phyloP scores from a whole-genome alignment of 768 basidiomycete species.

The Ephemerocybe angulata region DNA sequence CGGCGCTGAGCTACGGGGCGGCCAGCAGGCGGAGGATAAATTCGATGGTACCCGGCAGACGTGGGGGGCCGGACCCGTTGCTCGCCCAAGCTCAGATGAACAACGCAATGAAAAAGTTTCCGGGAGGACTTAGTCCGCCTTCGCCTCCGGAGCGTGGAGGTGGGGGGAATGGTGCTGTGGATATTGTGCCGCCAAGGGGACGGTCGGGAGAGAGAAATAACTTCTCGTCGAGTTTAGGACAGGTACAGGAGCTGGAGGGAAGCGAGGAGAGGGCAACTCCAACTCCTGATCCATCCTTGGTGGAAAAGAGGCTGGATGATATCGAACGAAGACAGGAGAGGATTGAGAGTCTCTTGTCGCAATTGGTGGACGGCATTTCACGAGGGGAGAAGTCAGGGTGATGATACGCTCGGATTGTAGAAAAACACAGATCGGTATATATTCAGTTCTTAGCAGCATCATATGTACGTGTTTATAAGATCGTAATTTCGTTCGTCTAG shows the following conservation, averaged over 20 bases:
- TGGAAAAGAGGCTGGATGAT: conserved; percentile 22
- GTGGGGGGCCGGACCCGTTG: conserved; percentile 14
- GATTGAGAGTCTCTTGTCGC: conserved; percentile 42
- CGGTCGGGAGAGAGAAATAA: neutral
- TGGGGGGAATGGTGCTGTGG: neutral
- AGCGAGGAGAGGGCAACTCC: neutral
- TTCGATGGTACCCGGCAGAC: conserved; percentile 11
- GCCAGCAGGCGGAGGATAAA: conserved; percentile 39
- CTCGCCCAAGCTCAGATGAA: conserved; percentile 9
- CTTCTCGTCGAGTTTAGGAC: neutral
- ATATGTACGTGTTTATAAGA: no score
- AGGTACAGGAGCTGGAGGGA: neutral
- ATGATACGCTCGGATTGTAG: no score
- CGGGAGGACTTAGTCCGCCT: conserved; percentile 1
- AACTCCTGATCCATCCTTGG: neutral
- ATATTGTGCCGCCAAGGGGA: neutral
- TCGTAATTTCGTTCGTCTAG: no score
- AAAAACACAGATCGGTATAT: no score
- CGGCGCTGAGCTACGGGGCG: conserved; percentile 42
- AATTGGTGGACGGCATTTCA: conserved; percentile 28
- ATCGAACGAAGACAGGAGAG: conserved; percentile 44
- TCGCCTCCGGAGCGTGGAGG: neutral
- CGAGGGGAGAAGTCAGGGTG: no score
- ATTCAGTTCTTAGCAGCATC: no score
- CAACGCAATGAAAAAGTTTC: conserved; percentile 11